phyloP scores from a whole-genome alignment of 495 filamentous ascomycete species.

The Aspergillus biplanus region DNA sequence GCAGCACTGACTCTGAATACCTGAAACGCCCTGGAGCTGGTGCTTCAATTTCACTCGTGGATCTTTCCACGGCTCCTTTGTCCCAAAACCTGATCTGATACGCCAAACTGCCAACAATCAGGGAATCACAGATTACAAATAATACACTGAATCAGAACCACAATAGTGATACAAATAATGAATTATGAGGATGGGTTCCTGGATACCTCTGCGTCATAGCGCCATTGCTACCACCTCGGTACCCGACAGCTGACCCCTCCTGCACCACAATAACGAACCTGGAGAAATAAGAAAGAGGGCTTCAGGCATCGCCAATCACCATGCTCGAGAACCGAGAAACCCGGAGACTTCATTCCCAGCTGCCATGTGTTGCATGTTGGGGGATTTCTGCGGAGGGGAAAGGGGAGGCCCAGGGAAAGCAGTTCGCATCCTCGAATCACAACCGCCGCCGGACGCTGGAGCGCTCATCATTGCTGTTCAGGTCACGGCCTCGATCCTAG shows the following conservation, averaged over 20 bases:
- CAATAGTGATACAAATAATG: no score
- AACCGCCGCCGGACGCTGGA: not conserved
- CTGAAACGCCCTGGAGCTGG: not conserved
- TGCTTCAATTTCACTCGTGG: constrained; percentile 5
- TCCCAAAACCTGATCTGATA: not conserved
- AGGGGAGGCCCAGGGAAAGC: not conserved
- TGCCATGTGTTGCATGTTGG: not conserved
- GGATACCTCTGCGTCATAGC: no score
- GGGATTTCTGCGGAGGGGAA: not conserved
- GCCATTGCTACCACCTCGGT: not conserved
- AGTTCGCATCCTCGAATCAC: constrained; percentile 20
- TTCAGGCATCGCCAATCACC: not conserved
- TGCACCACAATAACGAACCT: not conserved
- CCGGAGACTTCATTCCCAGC: not conserved
- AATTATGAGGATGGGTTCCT: no score
- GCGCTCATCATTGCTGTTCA: constrained; percentile 29
- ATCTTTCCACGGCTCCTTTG: constrained; percentile 1
- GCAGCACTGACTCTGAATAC: not conserved
- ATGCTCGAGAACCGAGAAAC: no score
- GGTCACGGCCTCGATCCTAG: constrained; percentile 16
- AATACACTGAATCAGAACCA: not conserved
- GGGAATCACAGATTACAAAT: not conserved
- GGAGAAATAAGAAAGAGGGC: not conserved
- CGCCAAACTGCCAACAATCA: no score
- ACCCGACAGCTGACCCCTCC: not conserved